These are phyloP conservation scores for Phialocephala subalpina DNA, from an alignment of 2,329 filamentous ascomycete genomes.

Conservation along the genomic window DNA sequence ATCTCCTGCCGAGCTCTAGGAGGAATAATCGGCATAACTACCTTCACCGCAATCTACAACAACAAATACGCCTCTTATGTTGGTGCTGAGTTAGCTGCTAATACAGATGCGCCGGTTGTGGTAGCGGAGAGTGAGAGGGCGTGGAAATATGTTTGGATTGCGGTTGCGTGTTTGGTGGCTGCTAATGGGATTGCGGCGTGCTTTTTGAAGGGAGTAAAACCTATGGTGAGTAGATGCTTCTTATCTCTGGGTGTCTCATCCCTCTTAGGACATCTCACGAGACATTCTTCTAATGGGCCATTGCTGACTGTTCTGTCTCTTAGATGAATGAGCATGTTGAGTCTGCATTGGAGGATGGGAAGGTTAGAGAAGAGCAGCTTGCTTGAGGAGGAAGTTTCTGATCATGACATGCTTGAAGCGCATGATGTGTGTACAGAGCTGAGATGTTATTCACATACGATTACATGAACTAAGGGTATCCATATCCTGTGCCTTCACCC, in stretches of 20 bases:
- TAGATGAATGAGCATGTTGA: conserved; percentile 32
- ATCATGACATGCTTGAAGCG: neutral
- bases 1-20: conserved; percentile 29
- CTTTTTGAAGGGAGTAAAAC: conserved; percentile 29
- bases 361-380: conserved; percentile 21
- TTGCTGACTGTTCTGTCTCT: too few relatives aligned
- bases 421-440: too few relatives aligned
- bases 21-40: conserved; percentile 33
- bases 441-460: too few relatives aligned
- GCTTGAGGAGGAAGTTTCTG: neutral
- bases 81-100: conserved; percentile 23
- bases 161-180: conserved; percentile 27
- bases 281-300: too few relatives aligned
- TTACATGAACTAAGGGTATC: too few relatives aligned
- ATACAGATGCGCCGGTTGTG: conserved; percentile 21
- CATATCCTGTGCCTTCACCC: too few relatives aligned
- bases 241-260: too few relatives aligned
- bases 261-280: too few relatives aligned
- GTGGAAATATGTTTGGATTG: conserved; percentile 34
- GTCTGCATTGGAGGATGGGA: conserved; percentile 29
- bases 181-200: conserved; percentile 29
- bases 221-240: conserved; percentile 36
- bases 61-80: conserved; percentile 30
- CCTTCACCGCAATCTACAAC: conserved; percentile 33
- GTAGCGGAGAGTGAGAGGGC: conserved; percentile 21